Percentiles rank a stretch among this genome's conserved stretches.
These are phyloP conservation scores for Septoria petroselini DNA, from an alignment of 2,329 filamentous ascomycete species.

Conservation along the genomic window DNA sequence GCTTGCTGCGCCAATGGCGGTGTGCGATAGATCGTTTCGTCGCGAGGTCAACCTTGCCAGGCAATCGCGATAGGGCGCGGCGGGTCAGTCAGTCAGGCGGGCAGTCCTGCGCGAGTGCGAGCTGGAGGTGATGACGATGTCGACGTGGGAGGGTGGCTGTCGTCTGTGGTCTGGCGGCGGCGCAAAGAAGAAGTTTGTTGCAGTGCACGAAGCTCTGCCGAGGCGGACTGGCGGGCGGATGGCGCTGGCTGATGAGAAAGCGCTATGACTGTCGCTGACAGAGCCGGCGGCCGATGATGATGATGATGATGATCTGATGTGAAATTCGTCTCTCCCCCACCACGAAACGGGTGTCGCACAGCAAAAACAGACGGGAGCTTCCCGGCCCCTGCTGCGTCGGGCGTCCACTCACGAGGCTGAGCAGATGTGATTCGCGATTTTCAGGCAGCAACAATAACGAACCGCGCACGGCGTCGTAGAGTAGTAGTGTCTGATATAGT, in stretches of 20 bases:
- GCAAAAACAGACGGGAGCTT: too few species aligned
- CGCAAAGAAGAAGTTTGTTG: background rate
- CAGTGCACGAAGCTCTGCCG: background rate
- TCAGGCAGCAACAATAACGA: too few species aligned
- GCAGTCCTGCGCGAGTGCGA: background rate
- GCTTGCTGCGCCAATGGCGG: slow-evolving; percentile 2
- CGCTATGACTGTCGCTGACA: slow-evolving; percentile 3
- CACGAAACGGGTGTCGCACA: too few species aligned
- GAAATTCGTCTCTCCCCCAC: too few species aligned
- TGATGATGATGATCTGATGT: too few species aligned
- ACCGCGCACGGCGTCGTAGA: too few species aligned
- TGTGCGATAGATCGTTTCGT: background rate
- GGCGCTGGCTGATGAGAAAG: background rate
- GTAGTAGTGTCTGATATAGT: too few species aligned
- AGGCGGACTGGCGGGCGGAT: background rate
- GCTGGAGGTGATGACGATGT: background rate
- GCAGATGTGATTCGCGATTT: background rate
- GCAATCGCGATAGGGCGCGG: background rate
- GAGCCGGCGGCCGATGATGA: background rate
- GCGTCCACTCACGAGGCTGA: background rate
- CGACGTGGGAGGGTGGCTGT: too few species aligned
- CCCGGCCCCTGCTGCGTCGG: background rate
- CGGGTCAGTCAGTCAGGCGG: too few species aligned
- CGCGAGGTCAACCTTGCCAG: slow-evolving; percentile 2
- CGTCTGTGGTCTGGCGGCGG: background rate